These are phyloP conservation scores for Boletus pseudopeckii DNA, from an alignment of 768 basidiomycete species.

Conservation along the genomic window DNA sequence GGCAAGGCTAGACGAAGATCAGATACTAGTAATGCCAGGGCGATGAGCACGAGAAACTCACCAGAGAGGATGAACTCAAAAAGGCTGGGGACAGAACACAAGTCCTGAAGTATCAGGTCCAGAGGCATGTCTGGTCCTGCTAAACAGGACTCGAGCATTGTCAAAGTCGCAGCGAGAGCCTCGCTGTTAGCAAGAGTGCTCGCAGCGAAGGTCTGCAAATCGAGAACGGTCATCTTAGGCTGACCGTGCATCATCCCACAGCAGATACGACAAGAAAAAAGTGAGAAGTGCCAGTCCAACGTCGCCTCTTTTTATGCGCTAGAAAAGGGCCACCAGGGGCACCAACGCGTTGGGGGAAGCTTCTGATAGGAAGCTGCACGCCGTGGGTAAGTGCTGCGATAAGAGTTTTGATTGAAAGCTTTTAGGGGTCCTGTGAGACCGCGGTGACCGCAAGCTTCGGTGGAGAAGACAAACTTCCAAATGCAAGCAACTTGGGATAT, in stretches of 20 bases:
- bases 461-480: background rate
- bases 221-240: slow-evolving; percentile 5
- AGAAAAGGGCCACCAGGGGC: background rate
- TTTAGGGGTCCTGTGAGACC: background rate
- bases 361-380: slow-evolving; percentile 7
- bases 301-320: background rate
- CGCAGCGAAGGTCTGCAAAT: slow-evolving; percentile 18
- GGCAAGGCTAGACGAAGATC: slow-evolving; percentile 12
- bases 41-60: slow-evolving; percentile 1
- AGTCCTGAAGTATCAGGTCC: slow-evolving; percentile 25
- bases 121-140: slow-evolving; percentile 17
- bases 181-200: slow-evolving; percentile 16
- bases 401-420: background rate
- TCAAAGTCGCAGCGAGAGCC: slow-evolving; percentile 15
- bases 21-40: background rate
- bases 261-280: background rate
- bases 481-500: background rate
- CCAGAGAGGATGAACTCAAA: slow-evolving; percentile 33
- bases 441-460: too few relatives aligned
- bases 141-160: slow-evolving; percentile 25
- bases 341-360: background rate
- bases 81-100: slow-evolving; percentile 25
- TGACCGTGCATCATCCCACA: background rate
- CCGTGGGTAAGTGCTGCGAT: background rate
- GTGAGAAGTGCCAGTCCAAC: background rate